A percentile compares a stretch with the other conserved stretches of the same genome.
Evolutionary conservation across 2,329 filamentous ascomycete genomes (phyloP).

Genomic region (Septoria linicola): DNA sequence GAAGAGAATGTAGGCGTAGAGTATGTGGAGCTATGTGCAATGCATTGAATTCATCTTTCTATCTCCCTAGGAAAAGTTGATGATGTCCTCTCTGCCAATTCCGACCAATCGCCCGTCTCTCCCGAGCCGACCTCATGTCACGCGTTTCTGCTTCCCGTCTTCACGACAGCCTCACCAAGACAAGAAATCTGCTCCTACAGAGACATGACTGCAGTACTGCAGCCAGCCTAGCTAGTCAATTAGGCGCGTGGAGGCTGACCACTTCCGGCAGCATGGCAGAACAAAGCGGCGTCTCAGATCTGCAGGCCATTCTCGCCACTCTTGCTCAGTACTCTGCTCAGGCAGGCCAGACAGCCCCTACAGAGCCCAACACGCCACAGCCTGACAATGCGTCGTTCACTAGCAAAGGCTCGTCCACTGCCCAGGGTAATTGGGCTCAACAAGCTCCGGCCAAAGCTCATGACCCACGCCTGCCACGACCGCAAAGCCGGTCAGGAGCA

Average conservation of each 20-base stretch:
- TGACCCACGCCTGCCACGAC: conserved; percentile 27
- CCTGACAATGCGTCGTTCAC: not conserved
- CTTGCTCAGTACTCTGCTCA: conserved; percentile 32
- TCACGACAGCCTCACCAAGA: too few species aligned
- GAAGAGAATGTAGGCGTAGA: not conserved
- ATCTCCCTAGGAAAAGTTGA: conserved; percentile 13
- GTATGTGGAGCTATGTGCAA: not conserved
- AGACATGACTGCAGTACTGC: too few species aligned
- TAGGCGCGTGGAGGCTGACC: not conserved
- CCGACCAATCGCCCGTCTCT: not conserved
- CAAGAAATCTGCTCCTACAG: too few species aligned
- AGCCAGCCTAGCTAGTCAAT: not conserved
- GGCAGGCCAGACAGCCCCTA: not conserved
- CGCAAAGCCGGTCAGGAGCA: conserved; percentile 27
- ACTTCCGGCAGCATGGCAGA: conserved; percentile 9
- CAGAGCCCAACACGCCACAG: conserved; percentile 6
- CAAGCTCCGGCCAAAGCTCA: conserved; percentile 1
- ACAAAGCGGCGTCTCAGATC: conserved; percentile 21
- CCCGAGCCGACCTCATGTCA: conserved; percentile 8
- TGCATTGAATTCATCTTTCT: conserved; percentile 17
- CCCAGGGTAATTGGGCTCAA: not conserved
- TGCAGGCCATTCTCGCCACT: conserved; percentile 38
- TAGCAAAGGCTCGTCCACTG: not conserved
- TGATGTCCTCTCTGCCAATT: conserved; percentile 5
- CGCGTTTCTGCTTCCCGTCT: not conserved